phyloP scores from a whole-genome alignment of 1,139 yeast genomes.

The Pneumocystis carinii region DNA sequence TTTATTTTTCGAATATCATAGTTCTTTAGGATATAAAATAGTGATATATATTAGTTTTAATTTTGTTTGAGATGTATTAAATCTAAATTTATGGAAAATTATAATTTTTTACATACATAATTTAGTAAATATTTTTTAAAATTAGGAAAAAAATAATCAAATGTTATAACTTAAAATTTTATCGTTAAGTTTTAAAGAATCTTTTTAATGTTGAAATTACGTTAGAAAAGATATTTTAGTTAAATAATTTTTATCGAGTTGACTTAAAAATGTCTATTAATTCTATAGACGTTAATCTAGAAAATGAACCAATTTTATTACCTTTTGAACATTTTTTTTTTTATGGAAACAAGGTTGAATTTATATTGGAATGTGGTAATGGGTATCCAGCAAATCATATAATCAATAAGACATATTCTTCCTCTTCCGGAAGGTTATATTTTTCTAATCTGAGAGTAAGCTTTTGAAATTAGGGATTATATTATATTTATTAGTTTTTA shows the following conservation, averaged over 20 bases:
- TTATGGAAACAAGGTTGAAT: background rate
- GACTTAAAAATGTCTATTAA: background rate
- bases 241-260: background rate
- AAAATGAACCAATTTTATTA: background rate
- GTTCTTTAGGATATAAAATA: background rate
- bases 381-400: background rate
- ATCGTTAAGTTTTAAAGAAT: background rate
- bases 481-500: background rate
- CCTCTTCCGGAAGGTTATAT: background rate
- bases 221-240: background rate
- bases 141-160: background rate
- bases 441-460: background rate
- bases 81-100: background rate
- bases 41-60: too few relatives aligned
- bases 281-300: background rate
- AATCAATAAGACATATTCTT: background rate
- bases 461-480: background rate
- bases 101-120: background rate
- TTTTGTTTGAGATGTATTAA: too few relatives aligned
- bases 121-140: background rate
- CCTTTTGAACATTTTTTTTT: background rate
- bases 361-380: background rate
- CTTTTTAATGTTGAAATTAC: background rate
- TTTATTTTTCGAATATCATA: background rate
- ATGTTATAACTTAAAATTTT: background rate